Evolutionary conservation across 108 stramenopile genomes (phyloP), one percentile per base, ranked within the genome.

Genomic region (Skeletonema marinoi): DNA sequence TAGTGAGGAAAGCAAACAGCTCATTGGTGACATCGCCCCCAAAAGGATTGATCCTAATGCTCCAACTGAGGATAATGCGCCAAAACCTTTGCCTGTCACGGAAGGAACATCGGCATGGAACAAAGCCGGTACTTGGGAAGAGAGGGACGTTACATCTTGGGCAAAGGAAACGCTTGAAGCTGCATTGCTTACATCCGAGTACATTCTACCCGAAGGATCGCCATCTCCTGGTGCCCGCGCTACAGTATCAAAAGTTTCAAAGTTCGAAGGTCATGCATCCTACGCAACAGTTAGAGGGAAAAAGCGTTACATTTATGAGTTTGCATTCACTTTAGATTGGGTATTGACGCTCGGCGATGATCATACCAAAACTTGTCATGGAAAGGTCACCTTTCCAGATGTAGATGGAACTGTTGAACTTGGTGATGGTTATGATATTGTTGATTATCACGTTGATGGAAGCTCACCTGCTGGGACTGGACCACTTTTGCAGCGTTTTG

Each of bases 11-110:
- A 92, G 90, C 7, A 96, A 90, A 70, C 82, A 73, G 33, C 81
- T 98, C 70, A 97, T 98, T 71, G 97, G 97, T 19, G 96, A 98
- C 70, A 98, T 98, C 75, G 96, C 97, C 16, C 98, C 98, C 48
- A 96, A 97, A 78, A 92, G 88, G 67, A 63, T 98, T 25, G 87
- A 91, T 39, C 56, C 68, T 29, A 71, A 60, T 33, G 63, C 60
- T 14, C 66, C 60, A 4, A 51, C 74, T 21, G 83, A 78, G 17
- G 59, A 67, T 25, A 42, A 75, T 59, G 44, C 85, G 13, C 54
- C 78, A 3, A 81, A 36, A 41, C 44, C 39, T 67, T 25, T 42
- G 4, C 25, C 72, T 10, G 63, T 66, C 2, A 60, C 65, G 14
- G 76, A 71, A 36, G 88, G 80, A 5, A 73, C 68, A 21, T 89